Percentiles rank a stretch among this genome's conserved stretches.
phyloP scores from a whole-genome alignment of 2,329 filamentous ascomycete species.

The Fusarium siculi region DNA sequence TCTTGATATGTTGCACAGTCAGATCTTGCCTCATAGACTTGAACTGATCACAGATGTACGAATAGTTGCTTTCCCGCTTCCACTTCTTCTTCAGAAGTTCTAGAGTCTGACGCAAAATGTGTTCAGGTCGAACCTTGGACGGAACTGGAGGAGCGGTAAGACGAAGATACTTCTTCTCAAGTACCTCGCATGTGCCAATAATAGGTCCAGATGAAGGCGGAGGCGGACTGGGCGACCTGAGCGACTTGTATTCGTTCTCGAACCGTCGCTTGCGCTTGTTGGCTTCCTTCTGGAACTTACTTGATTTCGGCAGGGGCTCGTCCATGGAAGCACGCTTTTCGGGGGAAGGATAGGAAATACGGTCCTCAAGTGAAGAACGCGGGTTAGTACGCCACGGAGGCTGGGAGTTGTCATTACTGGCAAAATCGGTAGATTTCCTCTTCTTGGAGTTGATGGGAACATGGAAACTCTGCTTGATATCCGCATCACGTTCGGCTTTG shows the following conservation, averaged over 20 bases:
- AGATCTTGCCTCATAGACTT: conserved; percentile 98
- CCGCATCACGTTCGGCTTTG: conserved; percentile 71
- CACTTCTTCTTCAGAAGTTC: conserved; percentile 94
- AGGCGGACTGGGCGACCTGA: conserved; percentile 67
- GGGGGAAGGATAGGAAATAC: conserved; percentile 71
- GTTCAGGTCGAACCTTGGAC: conserved; percentile 86
- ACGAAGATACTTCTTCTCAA: conserved; percentile 96
- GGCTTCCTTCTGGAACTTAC: conserved; percentile 93
- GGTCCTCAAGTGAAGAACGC: conserved; percentile 72
- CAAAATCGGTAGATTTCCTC: conserved; percentile 79
- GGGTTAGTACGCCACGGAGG: conserved; percentile 81
- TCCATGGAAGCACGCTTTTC: conserved; percentile 57
- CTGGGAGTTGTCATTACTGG: conserved; percentile 63
- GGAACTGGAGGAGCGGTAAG: conserved; percentile 90
- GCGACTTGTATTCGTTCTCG: conserved; percentile 71
- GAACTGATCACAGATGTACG: conserved; percentile 98
- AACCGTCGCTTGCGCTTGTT: conserved; percentile 93
- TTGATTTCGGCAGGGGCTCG: conserved; percentile 65
- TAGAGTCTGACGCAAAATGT: conserved; percentile 82
- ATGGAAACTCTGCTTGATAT: conserved; percentile 51
- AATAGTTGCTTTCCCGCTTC: conserved; percentile 92
- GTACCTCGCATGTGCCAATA: conserved; percentile 81
- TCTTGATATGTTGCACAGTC: conserved; percentile 96
- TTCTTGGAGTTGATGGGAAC: conserved; percentile 69
- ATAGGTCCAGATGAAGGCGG: conserved; percentile 75